phyloP scores from a whole-genome alignment of 2,329 filamentous ascomycete genomes.

The Conoideocrella luteorostrata region DNA sequence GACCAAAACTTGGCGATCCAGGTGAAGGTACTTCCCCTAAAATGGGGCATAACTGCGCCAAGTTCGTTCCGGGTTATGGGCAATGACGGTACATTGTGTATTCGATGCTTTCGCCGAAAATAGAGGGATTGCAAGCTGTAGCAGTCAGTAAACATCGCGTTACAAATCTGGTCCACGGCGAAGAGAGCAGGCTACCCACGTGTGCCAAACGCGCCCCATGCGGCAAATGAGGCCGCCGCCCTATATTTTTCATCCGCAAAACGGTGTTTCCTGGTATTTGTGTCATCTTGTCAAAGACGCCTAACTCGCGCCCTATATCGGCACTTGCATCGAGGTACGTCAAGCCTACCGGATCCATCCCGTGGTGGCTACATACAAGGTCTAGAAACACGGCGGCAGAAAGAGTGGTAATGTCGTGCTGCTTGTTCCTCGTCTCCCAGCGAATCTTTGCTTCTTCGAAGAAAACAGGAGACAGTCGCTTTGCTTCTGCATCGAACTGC shows the following conservation, averaged over 20 bases:
- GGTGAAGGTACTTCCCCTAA: neutral
- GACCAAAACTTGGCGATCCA: neutral
- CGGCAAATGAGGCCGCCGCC: neutral
- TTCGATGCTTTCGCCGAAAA: neutral
- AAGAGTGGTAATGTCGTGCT: neutral
- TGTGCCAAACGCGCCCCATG: slow-evolving; percentile 1
- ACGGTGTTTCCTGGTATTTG: neutral
- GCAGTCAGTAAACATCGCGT: neutral
- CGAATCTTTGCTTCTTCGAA: neutral
- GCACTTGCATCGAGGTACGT: neutral
- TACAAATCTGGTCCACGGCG: neutral
- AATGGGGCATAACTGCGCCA: neutral
- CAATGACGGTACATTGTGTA: neutral
- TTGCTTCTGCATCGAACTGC: neutral
- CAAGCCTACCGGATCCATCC: neutral
- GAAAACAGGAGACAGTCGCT: neutral
- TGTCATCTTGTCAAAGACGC: neutral
- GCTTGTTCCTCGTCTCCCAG: neutral
- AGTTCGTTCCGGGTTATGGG: neutral
- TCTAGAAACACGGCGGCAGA: neutral
- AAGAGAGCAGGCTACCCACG: neutral
- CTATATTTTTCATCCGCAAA: neutral
- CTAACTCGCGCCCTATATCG: neutral
- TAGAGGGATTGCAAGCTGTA: neutral
- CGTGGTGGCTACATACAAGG: neutral